Conservation (phyloP, 306 rosid genomes). For the Glycine latifolia region DNA sequence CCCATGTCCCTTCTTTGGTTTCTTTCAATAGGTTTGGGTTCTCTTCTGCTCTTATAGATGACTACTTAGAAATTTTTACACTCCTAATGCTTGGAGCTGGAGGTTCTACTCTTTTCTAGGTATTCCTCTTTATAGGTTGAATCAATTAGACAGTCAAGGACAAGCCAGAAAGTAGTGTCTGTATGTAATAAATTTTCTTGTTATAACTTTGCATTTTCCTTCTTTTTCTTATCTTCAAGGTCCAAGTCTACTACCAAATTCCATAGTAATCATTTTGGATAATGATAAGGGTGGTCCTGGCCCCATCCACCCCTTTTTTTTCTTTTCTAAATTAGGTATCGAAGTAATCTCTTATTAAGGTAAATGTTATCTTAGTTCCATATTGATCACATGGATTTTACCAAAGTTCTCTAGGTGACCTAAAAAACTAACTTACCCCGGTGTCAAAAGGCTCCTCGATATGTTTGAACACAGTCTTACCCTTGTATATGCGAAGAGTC, state of each 20-base stretch:
- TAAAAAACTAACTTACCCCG: too few relatives aligned
- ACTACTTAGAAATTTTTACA: constrained; percentile 1
- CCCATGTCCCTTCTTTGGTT: not conserved
- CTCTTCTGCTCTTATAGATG: not conserved
- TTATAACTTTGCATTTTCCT: not conserved
- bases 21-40: constrained; percentile 10
- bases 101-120: not conserved
- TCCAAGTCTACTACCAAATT: not conserved
- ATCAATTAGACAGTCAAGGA: not conserved
- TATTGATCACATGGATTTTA: too few relatives aligned
- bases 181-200: too few relatives aligned
- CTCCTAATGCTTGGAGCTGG: not conserved
- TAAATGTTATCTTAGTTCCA: too few relatives aligned
- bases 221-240: not conserved
- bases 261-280: not conserved
- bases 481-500: too few relatives aligned
- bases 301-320: too few relatives aligned
- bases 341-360: too few relatives aligned
- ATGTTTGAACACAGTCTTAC: too few relatives aligned
- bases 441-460: too few relatives aligned
- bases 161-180: not conserved
- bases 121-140: constrained; percentile 6
- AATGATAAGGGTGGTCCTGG: not conserved
- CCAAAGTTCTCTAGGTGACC: too few relatives aligned
- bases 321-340: too few relatives aligned